These are phyloP conservation scores for Scheffersomyces stipitis DNA, from an alignment of 805 yeast genomes.

Conservation along the genomic window DNA sequence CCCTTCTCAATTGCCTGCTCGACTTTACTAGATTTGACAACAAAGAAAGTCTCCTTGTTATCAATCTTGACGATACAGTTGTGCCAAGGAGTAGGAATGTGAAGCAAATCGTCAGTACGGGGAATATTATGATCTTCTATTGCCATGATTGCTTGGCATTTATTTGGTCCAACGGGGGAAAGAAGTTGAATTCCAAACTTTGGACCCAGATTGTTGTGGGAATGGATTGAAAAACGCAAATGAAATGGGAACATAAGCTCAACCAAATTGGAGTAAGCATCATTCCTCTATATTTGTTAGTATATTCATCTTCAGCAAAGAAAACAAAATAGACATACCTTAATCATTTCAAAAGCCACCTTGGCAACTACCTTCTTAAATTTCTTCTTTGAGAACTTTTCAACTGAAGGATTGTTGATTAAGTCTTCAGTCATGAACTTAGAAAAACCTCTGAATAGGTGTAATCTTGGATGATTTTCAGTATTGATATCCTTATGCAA, in stretches of 20 bases:
- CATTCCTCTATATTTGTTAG: slow-evolving; percentile 41
- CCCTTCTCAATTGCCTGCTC: slow-evolving; percentile 14
- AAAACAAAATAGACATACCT: slow-evolving; percentile 14
- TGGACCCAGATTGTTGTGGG: slow-evolving; percentile 59
- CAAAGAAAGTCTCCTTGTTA: slow-evolving; percentile 26
- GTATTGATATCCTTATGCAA: slow-evolving; percentile 34
- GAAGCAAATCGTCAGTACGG: slow-evolving; percentile 50
- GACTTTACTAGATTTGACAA: slow-evolving; percentile 23
- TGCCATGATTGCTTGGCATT: slow-evolving; percentile 48
- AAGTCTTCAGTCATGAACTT: slow-evolving; percentile 62
- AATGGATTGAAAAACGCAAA: slow-evolving; percentile 59
- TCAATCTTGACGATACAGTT: slow-evolving; percentile 49
- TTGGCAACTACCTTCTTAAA: slow-evolving; percentile 51
- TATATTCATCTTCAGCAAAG: background rate
- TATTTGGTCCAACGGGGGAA: slow-evolving; percentile 26
- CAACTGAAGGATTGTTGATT: slow-evolving; percentile 38
- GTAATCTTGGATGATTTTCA: slow-evolving; percentile 49
- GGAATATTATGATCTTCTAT: slow-evolving; percentile 43
- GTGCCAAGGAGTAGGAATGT: slow-evolving; percentile 70
- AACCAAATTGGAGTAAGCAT: slow-evolving; percentile 63
- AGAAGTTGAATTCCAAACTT: slow-evolving; percentile 57
- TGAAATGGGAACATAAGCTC: slow-evolving; percentile 61
- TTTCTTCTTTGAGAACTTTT: slow-evolving; percentile 42
- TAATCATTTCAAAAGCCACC: slow-evolving; percentile 65
- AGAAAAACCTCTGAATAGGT: slow-evolving; percentile 56